Base-by-base conservation (phyloP, 202 grass and related monocot genomes). In the Schoenoplectus triqueter region DNA sequence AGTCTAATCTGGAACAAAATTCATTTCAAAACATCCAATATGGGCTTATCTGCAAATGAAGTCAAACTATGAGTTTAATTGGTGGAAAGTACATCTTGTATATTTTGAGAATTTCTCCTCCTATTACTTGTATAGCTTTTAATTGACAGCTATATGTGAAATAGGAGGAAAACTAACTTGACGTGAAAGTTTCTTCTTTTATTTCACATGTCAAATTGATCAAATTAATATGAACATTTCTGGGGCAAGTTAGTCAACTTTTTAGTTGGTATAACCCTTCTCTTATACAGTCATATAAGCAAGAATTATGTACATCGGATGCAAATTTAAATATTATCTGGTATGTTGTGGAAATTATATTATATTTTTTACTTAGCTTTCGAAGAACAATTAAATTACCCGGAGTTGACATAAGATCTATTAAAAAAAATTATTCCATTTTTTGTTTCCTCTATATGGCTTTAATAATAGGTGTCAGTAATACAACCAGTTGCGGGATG, bases 401-500 rank as follows among this genome's bases (percentile, higher is more conserved):
- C 19, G 14, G 14, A 60, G 54, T 61, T 78, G 51, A 42, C 44
- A 78, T 78, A 42, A 60, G 22, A 78, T 78, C 54, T 17, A 78
- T 44, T 78, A 8, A 60, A 60, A 17, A 17, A 10, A 41, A 44
- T 78, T 42, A 2, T 44, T 42, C 39, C 39, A 78, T 59, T 60
- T 44, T n/a, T 78, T 22, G 59, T 60, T 78, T 78, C 54, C 11
- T n/a, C 15, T 50, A 7, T 14, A 57, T 85, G 73, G 51, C 41
- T 69, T 72, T 44, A 46, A 80, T 85, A 67, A n/a, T 87, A 99
- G 96, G 97, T 99, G 45, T 99, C 97, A 47, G 90, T 99, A 10
- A 94, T 99, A 84, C 97, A 99, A 83, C 97, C 97, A 2, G 90
- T 96, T 87, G 90, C 97, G 0, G 97, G 97, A 47, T 99, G 93